Conservation (phyloP, 1,139 yeast genomes). For the Saccharomyces hybrid region DNA sequence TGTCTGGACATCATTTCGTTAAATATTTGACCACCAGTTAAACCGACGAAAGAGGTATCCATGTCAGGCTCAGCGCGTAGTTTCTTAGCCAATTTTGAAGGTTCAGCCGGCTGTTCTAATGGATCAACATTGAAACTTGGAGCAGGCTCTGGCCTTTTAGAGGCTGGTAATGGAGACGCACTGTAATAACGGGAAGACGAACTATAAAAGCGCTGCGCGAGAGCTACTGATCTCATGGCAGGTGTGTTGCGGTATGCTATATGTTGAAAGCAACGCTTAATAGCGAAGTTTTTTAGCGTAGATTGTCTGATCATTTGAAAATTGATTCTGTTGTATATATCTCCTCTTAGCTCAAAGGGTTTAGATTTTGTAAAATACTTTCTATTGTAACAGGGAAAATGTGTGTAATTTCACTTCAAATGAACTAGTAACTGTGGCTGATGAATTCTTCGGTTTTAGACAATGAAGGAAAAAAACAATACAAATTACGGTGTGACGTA, state of each 20-base stretch:
- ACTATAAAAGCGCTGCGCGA: conserved; percentile 12
- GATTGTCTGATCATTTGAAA: conserved; percentile 16
- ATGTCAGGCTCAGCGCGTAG: conserved; percentile 26
- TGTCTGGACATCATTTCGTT: conserved; percentile 98
- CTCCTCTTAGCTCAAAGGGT: not conserved
- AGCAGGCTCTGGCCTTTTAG: conserved; percentile 40
- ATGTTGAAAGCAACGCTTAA: conserved; percentile 10
- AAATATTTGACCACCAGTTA: conserved; percentile 95
- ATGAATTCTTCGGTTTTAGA: not conserved
- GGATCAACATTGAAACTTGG: conserved; percentile 39
- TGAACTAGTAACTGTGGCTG: not conserved
- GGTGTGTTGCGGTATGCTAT: conserved; percentile 4
- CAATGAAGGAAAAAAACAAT: not conserved
- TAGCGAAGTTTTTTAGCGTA: conserved; percentile 11
- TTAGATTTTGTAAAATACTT: not conserved
- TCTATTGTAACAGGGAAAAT: not conserved
- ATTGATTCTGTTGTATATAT: not conserved
- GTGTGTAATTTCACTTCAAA: not conserved
- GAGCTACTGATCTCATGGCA: conserved; percentile 1
- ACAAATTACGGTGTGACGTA: not conserved
- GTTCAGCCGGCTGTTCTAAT: conserved; percentile 8
- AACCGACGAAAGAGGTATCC: conserved; percentile 88
- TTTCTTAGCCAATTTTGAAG: conserved; percentile 8
- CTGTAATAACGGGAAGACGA: conserved; percentile 10
- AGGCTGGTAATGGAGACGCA: conserved; percentile 5